Conservation (phyloP, 441 rosid genomes). For the Pelargonium myrrhifolium region DNA sequence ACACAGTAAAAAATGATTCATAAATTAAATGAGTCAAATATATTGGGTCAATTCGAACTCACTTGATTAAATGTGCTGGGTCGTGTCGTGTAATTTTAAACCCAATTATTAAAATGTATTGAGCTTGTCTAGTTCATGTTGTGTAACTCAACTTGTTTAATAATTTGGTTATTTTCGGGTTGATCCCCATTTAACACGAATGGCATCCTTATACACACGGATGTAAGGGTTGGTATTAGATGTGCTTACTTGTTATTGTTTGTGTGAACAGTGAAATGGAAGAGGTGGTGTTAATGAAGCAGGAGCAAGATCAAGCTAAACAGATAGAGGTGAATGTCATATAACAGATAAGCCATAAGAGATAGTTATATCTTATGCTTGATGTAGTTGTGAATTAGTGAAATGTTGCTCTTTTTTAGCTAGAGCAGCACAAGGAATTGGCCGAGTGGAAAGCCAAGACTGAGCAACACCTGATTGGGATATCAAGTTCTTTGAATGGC, state of each 20-base stretch:
- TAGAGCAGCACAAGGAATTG: constrained; percentile 54
- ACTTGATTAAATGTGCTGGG: too few species aligned
- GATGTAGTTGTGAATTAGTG: constrained; percentile 8
- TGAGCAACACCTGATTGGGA: constrained; percentile 46
- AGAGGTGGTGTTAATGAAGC: constrained; percentile 40
- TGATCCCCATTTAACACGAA: too few species aligned
- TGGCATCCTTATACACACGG: background rate
- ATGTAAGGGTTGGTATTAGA: background rate
- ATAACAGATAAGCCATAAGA: constrained; percentile 9
- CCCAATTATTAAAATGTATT: too few species aligned
- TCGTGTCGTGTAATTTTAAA: too few species aligned
- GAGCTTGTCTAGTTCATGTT: too few species aligned
- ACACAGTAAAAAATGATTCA: too few species aligned
- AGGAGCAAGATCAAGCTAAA: constrained; percentile 37
- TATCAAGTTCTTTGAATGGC: constrained; percentile 56
- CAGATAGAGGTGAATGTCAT: constrained; percentile 46
- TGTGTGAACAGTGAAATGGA: constrained; percentile 47
- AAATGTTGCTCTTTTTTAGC: constrained; percentile 11
- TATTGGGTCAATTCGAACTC: too few species aligned
- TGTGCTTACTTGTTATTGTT: background rate
- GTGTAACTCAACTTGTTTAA: too few species aligned
- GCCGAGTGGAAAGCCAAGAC: constrained; percentile 53
- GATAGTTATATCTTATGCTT: constrained; percentile 10
- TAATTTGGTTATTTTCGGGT: too few species aligned
- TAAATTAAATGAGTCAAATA: too few species aligned